These are phyloP conservation scores for Lasiodiplodia theobromae DNA, from an alignment of 2,329 filamentous ascomycete species.

Conservation along the genomic window DNA sequence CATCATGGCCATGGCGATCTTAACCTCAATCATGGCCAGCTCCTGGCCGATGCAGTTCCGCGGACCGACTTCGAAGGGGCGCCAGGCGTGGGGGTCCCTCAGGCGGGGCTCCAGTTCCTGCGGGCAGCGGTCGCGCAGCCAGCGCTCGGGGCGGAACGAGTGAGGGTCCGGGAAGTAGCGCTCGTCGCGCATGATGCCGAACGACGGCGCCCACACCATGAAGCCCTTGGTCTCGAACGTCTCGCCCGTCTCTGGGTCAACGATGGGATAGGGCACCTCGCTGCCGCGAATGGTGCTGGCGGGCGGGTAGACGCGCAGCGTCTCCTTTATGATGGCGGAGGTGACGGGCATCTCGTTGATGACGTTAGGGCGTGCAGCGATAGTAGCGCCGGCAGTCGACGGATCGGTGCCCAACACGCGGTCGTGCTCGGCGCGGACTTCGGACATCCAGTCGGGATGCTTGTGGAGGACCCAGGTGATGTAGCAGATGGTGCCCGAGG, in stretches of 20 bases:
- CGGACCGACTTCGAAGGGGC: conserved; percentile 50
- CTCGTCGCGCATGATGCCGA: conserved; percentile 14
- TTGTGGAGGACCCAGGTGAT: conserved; percentile 38
- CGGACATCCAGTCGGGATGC: conserved; percentile 36
- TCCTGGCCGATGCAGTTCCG: conserved; percentile 49
- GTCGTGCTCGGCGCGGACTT: conserved; percentile 41
- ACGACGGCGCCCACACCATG: conserved; percentile 21
- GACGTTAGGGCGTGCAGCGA: conserved; percentile 35
- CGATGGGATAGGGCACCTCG: conserved; percentile 19
- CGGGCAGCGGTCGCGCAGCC: conserved; percentile 13
- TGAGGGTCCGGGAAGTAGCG: conserved; percentile 23
- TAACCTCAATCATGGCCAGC: conserved; percentile 47
- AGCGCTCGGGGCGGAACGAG: conserved; percentile 25
- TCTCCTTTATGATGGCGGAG: conserved; percentile 46
- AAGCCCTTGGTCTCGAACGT: conserved; percentile 13
- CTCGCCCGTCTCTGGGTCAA: conserved; percentile 21
- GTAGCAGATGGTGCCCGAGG: conserved; percentile 43
- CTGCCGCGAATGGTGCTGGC: conserved; percentile 31
- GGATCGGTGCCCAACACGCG: conserved; percentile 39
- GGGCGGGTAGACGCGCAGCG: conserved; percentile 42
- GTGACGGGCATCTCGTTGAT: conserved; percentile 43
- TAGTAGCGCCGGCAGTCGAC: conserved; percentile 28
- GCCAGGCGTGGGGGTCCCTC: conserved; percentile 35
- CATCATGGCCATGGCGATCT: conserved; percentile 38
- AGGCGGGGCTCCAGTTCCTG: conserved; percentile 29